Conservation (phyloP, 2,329 filamentous ascomycete species). For the Myotisia sp. region DNA sequence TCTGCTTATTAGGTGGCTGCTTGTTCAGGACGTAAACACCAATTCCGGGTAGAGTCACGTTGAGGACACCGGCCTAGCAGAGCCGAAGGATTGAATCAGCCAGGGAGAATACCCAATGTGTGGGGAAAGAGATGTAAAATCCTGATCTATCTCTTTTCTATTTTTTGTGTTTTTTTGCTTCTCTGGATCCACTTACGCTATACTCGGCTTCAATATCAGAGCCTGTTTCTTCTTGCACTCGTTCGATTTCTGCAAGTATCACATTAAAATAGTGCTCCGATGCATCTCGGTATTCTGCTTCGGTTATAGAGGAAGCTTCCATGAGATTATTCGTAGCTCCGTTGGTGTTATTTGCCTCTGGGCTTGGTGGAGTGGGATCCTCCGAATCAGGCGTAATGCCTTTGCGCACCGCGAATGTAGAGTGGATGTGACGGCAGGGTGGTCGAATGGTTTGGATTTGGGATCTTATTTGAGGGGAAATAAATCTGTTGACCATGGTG, state of each 20-base stretch:
- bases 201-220: constrained; percentile 74
- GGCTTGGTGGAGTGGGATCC: constrained; percentile 35
- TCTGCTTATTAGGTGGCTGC: constrained; percentile 91
- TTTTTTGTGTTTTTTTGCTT: too few species aligned
- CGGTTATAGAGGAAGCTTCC: constrained; percentile 50
- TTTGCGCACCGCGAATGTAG: constrained; percentile 25
- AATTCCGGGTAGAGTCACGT: constrained; percentile 51
- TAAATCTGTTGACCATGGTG: too few species aligned
- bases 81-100: too few species aligned
- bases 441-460: constrained; percentile 10
- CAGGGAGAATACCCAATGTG: too few species aligned
- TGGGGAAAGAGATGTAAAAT: too few species aligned
- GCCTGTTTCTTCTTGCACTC: constrained; percentile 54
- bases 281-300: constrained; percentile 59
- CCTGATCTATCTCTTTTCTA: too few species aligned
- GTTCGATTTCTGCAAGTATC: constrained; percentile 50
- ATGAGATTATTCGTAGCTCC: constrained; percentile 29
- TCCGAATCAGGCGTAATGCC: constrained; percentile 48
- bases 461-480: too few species aligned
- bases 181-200: constrained; percentile 53
- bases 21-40: constrained; percentile 96
- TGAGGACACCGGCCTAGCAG: constrained; percentile 67
- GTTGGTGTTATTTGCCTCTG: constrained; percentile 29
- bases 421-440: constrained; percentile 23
- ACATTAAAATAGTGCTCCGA: constrained; percentile 60